Conservation (phyloP, 176 grass and related monocot species). For the Neostapfia colusana region DNA sequence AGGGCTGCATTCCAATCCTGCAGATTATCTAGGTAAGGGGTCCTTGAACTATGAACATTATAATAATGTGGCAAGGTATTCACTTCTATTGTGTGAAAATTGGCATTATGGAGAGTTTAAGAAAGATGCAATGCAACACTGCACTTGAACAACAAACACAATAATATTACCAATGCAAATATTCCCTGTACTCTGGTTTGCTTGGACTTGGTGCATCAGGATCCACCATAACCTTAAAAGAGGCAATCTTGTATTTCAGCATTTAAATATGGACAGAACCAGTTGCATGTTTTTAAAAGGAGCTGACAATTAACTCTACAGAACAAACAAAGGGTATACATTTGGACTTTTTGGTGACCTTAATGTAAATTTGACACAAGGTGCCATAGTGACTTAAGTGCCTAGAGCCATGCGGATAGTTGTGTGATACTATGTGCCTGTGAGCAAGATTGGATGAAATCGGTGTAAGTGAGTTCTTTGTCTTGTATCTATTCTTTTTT, state of each 20-base stretch:
- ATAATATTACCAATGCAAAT: slow-evolving; percentile 81
- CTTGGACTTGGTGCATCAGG: slow-evolving; percentile 98
- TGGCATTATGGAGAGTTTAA: slow-evolving; percentile 10
- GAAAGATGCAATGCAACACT: slow-evolving; percentile 3
- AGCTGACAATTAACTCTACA: slow-evolving; percentile 10
- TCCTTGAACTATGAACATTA: slow-evolving; percentile 58
- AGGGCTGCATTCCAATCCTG: slow-evolving; percentile 75
- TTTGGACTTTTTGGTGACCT: background rate
- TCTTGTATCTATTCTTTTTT: slow-evolving; percentile 18
- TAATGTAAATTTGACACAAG: background rate
- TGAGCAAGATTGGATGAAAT: background rate
- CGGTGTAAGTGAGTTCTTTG: background rate
- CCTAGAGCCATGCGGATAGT: background rate
- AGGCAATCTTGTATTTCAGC: slow-evolving; percentile 37
- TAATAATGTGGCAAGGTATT: slow-evolving; percentile 40
- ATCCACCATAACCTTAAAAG: slow-evolving; percentile 90
- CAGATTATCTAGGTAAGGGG: slow-evolving; percentile 60
- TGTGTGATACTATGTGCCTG: background rate
- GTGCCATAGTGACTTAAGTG: background rate
- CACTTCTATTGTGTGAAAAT: slow-evolving; percentile 4
- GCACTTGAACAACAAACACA: slow-evolving; percentile 37
- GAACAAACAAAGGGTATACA: background rate
- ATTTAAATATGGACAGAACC: slow-evolving; percentile 28
- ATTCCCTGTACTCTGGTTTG: slow-evolving; percentile 93
- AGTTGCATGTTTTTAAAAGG: slow-evolving; percentile 25